These are phyloP conservation scores for Meyerozyma sp. DNA, from an alignment of 1,139 yeast species.

Conservation along the genomic window DNA sequence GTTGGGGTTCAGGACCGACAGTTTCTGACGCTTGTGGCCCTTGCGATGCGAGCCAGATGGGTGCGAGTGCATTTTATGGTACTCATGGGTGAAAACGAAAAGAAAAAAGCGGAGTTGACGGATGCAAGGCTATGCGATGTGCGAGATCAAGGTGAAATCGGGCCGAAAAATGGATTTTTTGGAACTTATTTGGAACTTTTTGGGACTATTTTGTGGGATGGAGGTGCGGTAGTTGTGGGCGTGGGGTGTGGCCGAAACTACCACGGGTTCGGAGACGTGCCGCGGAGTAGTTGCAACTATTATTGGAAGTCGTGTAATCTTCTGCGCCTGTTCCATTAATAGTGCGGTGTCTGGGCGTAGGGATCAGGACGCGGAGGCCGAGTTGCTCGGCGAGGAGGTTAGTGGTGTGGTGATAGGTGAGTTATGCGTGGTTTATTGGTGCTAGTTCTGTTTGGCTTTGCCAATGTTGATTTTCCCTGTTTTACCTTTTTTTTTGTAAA, in stretches of 20 bases:
- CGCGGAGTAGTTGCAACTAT: no score
- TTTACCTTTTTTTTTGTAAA: no score
- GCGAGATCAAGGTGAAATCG: background rate
- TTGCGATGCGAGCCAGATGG: background rate
- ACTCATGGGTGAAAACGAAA: background rate
- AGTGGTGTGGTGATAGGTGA: background rate
- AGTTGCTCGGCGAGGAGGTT: background rate
- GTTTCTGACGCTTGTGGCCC: slow-evolving; percentile 38
- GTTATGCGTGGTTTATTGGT: background rate
- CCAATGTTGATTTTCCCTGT: no score
- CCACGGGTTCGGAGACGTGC: no score
- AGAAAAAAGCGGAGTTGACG: background rate
- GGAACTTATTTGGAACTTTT: no score
- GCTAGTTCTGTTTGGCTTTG: no score
- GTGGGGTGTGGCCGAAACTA: no score
- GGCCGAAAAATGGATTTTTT: no score
- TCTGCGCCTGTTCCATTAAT: background rate
- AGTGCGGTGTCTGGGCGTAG: background rate
- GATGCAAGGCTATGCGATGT: background rate
- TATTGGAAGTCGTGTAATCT: background rate
- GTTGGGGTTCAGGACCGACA: slow-evolving; percentile 32
- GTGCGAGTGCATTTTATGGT: background rate
- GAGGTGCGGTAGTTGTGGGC: no score
- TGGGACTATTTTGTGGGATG: no score
- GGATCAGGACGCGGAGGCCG: background rate